phyloP scores from a whole-genome alignment of 2,329 filamentous ascomycete species.

The Apiospora pterosperma region DNA sequence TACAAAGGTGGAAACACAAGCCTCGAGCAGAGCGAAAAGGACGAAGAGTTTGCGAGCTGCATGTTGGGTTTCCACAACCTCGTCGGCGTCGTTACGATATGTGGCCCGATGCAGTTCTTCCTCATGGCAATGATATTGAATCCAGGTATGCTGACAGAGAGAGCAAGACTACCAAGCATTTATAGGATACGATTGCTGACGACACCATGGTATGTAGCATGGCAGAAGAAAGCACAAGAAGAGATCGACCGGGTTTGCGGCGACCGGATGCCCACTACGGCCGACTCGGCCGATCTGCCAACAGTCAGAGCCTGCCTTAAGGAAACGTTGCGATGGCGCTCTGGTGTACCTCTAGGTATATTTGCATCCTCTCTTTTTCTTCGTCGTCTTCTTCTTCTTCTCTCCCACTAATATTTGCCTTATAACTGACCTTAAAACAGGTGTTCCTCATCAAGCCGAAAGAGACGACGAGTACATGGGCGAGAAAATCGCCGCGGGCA shows the following conservation, averaged over 20 bases:
- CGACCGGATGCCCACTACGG: conserved; percentile 47
- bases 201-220: conserved; percentile 26
- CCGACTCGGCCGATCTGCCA: conserved; percentile 48
- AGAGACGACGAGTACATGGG: conserved; percentile 42
- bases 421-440: conserved; percentile 16
- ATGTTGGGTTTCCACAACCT: conserved; percentile 51
- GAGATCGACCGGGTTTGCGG: conserved; percentile 56
- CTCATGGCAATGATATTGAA: conserved; percentile 50
- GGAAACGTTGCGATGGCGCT: conserved; percentile 57
- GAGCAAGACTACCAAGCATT: background rate
- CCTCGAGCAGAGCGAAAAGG: conserved; percentile 37
- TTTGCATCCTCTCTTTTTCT: background rate
- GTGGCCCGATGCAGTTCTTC: conserved; percentile 48
- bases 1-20: conserved; percentile 33
- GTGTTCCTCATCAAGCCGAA: conserved; percentile 48
- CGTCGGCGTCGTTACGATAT: conserved; percentile 48
- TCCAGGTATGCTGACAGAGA: conserved; percentile 24
- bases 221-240: conserved; percentile 50
- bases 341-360: conserved; percentile 49
- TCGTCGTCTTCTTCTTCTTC: background rate
- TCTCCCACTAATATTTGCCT: background rate
- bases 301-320: conserved; percentile 53
- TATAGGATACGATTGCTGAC: background rate
- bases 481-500: conserved; percentile 45
- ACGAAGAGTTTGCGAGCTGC: conserved; percentile 45